phyloP scores from a whole-genome alignment of 2,329 filamentous ascomycete species.

The Neospermospora avenae region DNA sequence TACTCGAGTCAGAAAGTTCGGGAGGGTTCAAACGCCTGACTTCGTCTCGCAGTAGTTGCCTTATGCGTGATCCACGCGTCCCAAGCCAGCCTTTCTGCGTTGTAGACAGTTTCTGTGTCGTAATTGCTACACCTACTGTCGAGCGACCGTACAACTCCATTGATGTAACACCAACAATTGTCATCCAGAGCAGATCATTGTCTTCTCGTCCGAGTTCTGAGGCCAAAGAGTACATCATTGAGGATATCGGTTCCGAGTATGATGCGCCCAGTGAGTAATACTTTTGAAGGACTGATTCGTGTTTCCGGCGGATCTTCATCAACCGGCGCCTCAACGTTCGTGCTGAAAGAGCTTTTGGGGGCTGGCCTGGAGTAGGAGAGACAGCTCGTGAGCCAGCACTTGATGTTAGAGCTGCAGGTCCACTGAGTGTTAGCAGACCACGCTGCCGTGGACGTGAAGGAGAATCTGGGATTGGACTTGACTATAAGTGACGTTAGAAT shows the following conservation, averaged over 20 bases:
- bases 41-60: slow-evolving; percentile 85
- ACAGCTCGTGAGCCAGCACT: slow-evolving; percentile 35
- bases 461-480: slow-evolving; percentile 62
- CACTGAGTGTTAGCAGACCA: slow-evolving; percentile 55
- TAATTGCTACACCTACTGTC: slow-evolving; percentile 70
- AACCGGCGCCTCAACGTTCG: slow-evolving; percentile 70
- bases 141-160: slow-evolving; percentile 88
- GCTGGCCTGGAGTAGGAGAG: slow-evolving; percentile 55
- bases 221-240: slow-evolving; percentile 89
- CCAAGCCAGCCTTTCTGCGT: slow-evolving; percentile 72
- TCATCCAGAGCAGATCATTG: slow-evolving; percentile 92
- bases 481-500: slow-evolving; percentile 42
- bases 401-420: slow-evolving; percentile 45
- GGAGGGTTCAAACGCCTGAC: slow-evolving; percentile 89
- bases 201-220: slow-evolving; percentile 95
- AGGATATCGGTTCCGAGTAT: slow-evolving; percentile 92
- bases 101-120: slow-evolving; percentile 53
- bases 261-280: slow-evolving; percentile 89
- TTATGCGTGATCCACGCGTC: slow-evolving; percentile 76
- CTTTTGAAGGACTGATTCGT: slow-evolving; percentile 70
- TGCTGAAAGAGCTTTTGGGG: slow-evolving; percentile 63
- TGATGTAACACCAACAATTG: slow-evolving; percentile 92
- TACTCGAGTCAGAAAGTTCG: slow-evolving; percentile 52
- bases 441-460: slow-evolving; percentile 58
- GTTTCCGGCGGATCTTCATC: slow-evolving; percentile 69